phyloP scores from a whole-genome alignment of 768 basidiomycete genomes.

The Collybia sordida region DNA sequence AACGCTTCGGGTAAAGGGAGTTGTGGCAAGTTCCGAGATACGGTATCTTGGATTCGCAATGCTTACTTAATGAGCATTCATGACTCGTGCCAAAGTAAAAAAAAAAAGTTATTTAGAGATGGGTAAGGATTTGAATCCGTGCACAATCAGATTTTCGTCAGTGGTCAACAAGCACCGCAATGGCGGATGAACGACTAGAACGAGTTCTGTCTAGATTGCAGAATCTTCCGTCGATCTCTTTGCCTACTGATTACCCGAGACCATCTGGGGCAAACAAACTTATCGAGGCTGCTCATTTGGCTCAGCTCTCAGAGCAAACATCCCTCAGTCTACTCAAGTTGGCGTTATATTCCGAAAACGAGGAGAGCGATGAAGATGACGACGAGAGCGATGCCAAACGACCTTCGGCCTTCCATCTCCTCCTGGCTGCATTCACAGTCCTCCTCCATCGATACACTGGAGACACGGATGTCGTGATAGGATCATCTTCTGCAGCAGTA shows the following conservation, averaged over 20 bases:
- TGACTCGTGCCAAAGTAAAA: no score
- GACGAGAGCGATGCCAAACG: conserved; percentile 33
- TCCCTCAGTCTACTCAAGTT: conserved; percentile 82
- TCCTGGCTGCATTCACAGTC: conserved; percentile 89
- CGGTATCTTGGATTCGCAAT: no score
- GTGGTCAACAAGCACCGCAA: conserved; percentile 9
- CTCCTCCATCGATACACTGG: conserved; percentile 94
- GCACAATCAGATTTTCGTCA: no score
- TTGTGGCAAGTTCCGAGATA: no score
- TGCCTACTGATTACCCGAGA: conserved; percentile 95
- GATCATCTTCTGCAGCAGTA: conserved; percentile 76
- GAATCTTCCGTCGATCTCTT: conserved; percentile 82
- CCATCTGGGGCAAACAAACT: conserved; percentile 70
- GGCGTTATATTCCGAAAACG: conserved; percentile 66
- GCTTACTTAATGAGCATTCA: no score
- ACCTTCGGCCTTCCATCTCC: conserved; percentile 87
- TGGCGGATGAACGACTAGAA: conserved; percentile 46
- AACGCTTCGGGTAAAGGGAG: no score
- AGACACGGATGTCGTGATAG: conserved; percentile 91
- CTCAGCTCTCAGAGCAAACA: conserved; percentile 72
- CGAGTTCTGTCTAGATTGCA: conserved; percentile 68
- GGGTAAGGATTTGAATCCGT: no score
- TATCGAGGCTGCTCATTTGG: conserved; percentile 79
- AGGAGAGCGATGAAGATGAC: conserved; percentile 49
- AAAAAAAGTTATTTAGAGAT: no score